Evolutionary conservation across 2,329 filamentous ascomycete genomes (phyloP).

Genomic region (Pseudogymnoascus sp.): DNA sequence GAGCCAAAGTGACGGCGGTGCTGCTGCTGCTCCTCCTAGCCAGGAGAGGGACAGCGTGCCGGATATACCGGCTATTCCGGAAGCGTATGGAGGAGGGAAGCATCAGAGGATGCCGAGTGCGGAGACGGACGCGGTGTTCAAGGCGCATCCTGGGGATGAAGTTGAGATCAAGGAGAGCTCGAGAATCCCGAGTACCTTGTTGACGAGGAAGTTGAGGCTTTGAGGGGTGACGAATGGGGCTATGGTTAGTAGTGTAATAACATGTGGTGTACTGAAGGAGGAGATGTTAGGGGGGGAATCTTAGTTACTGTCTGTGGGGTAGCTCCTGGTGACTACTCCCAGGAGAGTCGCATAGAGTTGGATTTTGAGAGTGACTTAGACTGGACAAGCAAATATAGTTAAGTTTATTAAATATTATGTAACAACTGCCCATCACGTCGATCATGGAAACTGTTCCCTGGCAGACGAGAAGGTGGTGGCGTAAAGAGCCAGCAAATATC

Average conservation of each 20-base stretch:
- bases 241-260: neutral
- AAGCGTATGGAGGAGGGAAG: conserved; percentile 8
- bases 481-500: neutral
- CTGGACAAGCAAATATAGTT: neutral
- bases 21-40: conserved; percentile 10
- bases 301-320: neutral
- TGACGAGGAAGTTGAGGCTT: conserved; percentile 24
- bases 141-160: conserved; percentile 26
- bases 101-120: conserved; percentile 24
- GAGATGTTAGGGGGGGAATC: neutral
- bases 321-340: neutral
- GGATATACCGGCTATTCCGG: conserved; percentile 18
- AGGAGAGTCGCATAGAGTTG: neutral
- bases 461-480: neutral
- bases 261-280: neutral
- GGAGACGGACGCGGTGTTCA: conserved; percentile 22
- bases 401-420: conserved; percentile 4
- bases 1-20: conserved; percentile 35
- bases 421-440: neutral
- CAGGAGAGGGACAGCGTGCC: conserved; percentile 26
- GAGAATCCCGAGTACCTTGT: conserved; percentile 24
- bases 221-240: conserved; percentile 4
- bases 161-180: conserved; percentile 21
- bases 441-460: neutral
- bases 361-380: neutral